Conservation (phyloP, 2,329 filamentous ascomycete species). For the Xylariaceae sp. region DNA sequence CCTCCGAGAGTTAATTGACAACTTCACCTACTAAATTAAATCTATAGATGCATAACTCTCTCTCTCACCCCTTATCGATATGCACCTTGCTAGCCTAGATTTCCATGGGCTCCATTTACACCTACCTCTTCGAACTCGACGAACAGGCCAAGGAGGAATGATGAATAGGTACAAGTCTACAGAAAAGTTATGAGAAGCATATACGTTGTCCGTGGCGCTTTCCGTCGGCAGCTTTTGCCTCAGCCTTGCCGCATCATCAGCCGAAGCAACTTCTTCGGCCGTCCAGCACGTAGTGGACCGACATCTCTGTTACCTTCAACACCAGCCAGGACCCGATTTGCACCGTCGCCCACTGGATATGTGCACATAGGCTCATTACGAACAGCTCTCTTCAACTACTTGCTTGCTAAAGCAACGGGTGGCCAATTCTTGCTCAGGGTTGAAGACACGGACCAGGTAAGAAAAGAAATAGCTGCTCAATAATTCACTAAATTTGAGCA, state of each 20-base stretch:
- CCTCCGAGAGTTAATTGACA: not conserved
- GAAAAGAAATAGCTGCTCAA: slow-evolving; percentile 27
- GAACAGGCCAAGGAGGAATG: slow-evolving; percentile 5
- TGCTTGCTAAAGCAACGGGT: slow-evolving; percentile 85
- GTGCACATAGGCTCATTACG: slow-evolving; percentile 90
- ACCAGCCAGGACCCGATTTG: slow-evolving; percentile 83
- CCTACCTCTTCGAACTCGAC: not conserved
- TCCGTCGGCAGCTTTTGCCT: slow-evolving; percentile 30
- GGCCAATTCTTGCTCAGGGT: slow-evolving; percentile 91
- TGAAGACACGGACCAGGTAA: slow-evolving; percentile 92
- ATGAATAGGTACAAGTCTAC: slow-evolving; percentile 10
- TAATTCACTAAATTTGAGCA: not conserved
- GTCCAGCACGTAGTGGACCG: slow-evolving; percentile 27
- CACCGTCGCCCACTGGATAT: slow-evolving; percentile 93
- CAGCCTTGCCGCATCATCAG: slow-evolving; percentile 33
- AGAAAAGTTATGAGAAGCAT: slow-evolving; percentile 35
- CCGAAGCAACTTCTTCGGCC: slow-evolving; percentile 39
- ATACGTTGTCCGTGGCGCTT: slow-evolving; percentile 29
- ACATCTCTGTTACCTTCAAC: slow-evolving; percentile 52
- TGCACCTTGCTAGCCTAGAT: slow-evolving; percentile 5
- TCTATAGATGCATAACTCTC: slow-evolving; percentile 1
- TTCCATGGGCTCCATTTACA: too few relatives aligned
- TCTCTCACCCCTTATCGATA: slow-evolving; percentile 17
- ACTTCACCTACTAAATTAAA: not conserved
- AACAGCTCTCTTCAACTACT: slow-evolving; percentile 94